phyloP scores from a whole-genome alignment of 495 filamentous ascomycete species.

The Daldinia grandis region DNA sequence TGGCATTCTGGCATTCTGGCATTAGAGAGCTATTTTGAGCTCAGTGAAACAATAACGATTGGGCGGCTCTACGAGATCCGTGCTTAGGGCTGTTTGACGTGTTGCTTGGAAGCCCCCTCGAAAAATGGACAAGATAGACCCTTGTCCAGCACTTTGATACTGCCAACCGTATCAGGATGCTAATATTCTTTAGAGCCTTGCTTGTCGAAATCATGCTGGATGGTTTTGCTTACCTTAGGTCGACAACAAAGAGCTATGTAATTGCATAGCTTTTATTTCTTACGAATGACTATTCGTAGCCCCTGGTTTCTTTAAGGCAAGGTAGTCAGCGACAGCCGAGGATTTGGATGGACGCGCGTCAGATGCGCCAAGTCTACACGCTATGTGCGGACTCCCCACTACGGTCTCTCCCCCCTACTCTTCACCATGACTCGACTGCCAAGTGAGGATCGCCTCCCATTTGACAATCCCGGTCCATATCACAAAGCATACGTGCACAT shows the following conservation, averaged over 20 bases:
- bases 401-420: conserved; percentile 10
- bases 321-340: conserved; percentile 10
- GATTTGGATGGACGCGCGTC: conserved; percentile 36
- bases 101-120: conserved; percentile 18
- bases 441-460: conserved; percentile 17
- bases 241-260: conserved; percentile 5
- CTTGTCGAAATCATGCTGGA: conserved; percentile 15
- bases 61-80: conserved; percentile 22
- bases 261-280: too few relatives aligned
- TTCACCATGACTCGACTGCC: conserved; percentile 2
- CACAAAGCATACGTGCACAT: conserved; percentile 28
- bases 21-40: conserved; percentile 14
- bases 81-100: conserved; percentile 31
- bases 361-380: conserved; percentile 32
- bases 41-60: conserved; percentile 22
- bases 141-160: conserved; percentile 22
- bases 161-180: conserved; percentile 31
- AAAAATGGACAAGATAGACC: conserved; percentile 2
- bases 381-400: conserved; percentile 38
- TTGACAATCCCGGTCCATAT: conserved; percentile 25
- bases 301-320: neutral
- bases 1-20: neutral
- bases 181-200: conserved; percentile 12
- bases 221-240: conserved; percentile 32
- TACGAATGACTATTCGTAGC: conserved; percentile 8